Evolutionary conservation across 2,329 filamentous ascomycete species (phyloP), one percentile per base, ranked within the genome.

Genomic region (Pseudogymnoascus sp.): DNA sequence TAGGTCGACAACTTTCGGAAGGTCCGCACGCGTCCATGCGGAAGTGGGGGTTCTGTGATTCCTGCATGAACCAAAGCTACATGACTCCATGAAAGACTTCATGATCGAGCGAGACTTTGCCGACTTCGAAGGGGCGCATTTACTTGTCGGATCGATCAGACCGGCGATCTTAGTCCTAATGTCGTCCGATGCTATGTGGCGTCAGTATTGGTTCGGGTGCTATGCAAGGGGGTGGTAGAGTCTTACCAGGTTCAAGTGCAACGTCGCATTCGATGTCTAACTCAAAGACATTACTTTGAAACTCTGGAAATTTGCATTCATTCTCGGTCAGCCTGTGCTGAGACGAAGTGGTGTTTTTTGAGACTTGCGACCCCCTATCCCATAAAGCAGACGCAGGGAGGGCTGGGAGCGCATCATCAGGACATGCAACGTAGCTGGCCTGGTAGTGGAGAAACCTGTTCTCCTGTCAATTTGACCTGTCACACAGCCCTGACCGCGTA

Each of bases 361-460:
- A 54, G 20, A 4, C 47, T 16, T 54, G 47, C n/a, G 47, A 54
- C 11, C 47, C 47, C 11, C 47, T 54, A 54, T 54, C 28, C n/a
- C 28, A 54, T 28, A 54, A 32, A 7, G 20, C 47, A 8, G 47
- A 54, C 28, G 28, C 18, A 14, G 47, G 47, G 11, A 54, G 18
- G 5, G 11, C 9, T 8, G 47, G 47, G 4, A 54, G 47, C 7
- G 16, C 28, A 4, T 32, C 39, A 60, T 70, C 67, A 47, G 61
- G 63, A 34, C 67, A 74, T 14, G 67, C 28, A 32, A 54, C 47
- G 20, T 54, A 54, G 16, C 28, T 54, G 9, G 68, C 64, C 64
- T 79, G 73, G 61, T 77, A 79, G 65, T 76, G 76, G 63, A 74
- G 76, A 70, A 73, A 78, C 76, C 76, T 78, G 60, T 34, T 9